These are phyloP conservation scores for Populus trichocarpa DNA, from an alignment of 441 rosid species.

Conservation along the genomic window DNA sequence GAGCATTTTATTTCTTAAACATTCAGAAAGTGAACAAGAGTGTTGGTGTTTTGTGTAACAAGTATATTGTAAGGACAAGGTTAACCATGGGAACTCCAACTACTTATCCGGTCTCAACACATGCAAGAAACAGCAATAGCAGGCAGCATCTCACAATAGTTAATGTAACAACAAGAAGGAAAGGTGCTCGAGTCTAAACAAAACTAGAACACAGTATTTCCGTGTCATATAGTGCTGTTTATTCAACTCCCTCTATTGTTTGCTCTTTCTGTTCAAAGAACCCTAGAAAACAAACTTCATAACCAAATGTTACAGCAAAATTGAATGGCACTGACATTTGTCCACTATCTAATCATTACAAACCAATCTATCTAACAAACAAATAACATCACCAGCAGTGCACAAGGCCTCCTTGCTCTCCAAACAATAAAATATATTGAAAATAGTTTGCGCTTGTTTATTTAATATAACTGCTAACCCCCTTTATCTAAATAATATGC, in stretches of 20 bases:
- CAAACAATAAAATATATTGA: constrained; percentile 16
- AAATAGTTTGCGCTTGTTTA: constrained; percentile 17
- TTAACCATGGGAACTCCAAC: not conserved
- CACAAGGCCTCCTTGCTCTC: constrained; percentile 13
- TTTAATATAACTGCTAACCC: constrained; percentile 16
- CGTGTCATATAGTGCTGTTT: not conserved
- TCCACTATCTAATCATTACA: not conserved
- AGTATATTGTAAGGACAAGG: not conserved
- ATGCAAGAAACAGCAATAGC: not conserved
- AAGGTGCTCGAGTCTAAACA: not conserved
- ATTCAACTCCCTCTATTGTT: not conserved
- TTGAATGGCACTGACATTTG: constrained; percentile 12
- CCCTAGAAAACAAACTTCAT: not conserved
- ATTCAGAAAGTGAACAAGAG: not conserved
- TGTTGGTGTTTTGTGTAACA: not conserved
- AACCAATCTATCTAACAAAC: not conserved
- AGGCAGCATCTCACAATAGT: not conserved
- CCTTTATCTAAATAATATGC: constrained; percentile 25
- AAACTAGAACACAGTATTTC: not conserved
- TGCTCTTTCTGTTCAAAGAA: not conserved
- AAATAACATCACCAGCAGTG: constrained; percentile 8
- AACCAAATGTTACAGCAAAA: constrained; percentile 12
- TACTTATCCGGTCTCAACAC: not conserved
- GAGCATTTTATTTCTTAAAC: not conserved
- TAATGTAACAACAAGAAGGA: not conserved